These are phyloP conservation scores for Phytophthora cajani DNA, from an alignment of 352 stramenopile species.

Conservation along the genomic window DNA sequence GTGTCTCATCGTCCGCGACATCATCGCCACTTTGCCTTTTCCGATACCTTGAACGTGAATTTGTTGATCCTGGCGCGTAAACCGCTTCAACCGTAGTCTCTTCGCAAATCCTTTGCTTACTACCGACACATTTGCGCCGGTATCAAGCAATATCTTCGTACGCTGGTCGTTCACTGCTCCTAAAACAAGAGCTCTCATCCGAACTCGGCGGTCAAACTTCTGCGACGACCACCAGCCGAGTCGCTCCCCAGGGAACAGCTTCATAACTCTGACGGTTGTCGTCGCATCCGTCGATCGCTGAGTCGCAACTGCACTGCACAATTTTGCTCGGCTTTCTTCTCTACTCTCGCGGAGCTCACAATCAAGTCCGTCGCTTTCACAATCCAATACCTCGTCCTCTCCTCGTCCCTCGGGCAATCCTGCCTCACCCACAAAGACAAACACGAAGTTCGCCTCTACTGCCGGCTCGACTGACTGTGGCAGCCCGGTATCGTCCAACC, in stretches of 20 bases:
- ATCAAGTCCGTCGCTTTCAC: too few species aligned
- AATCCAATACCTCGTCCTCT: too few species aligned
- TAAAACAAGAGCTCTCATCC: not conserved
- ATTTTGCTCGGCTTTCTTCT: too few species aligned
- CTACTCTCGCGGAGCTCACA: too few species aligned
- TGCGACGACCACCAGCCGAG: not conserved
- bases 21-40: not conserved
- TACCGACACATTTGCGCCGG: not conserved
- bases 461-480: slow-evolving; percentile 11
- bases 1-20: not conserved
- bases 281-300: not conserved
- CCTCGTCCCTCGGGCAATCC: too few species aligned
- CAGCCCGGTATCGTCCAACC: slow-evolving; percentile 9
- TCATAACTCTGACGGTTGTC: not conserved
- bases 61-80: too few species aligned
- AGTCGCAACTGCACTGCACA: too few species aligned
- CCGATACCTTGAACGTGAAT: not conserved
- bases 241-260: not conserved
- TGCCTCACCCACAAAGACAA: too few species aligned
- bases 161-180: not conserved
- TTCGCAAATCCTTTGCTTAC: not conserved
- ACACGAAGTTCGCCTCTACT: slow-evolving; percentile 2
- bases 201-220: not conserved
- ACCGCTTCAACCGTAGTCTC: not conserved
- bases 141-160: not conserved